Evolutionary conservation across 805 yeast species (phyloP), one percentile per base, ranked within the genome.

Genomic region (Phaffomyces opuntiae): DNA sequence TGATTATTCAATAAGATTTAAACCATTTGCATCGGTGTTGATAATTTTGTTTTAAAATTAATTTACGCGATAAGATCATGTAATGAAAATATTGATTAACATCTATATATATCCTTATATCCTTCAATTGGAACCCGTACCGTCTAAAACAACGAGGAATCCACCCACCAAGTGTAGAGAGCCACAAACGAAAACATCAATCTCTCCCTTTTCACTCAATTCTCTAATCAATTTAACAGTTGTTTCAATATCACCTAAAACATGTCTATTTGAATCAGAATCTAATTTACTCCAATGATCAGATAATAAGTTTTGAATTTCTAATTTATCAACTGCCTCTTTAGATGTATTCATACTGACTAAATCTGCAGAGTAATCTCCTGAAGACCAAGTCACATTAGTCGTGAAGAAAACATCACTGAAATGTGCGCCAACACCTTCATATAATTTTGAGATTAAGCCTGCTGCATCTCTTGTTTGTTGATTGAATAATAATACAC

Each of bases 111-210:
- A 21, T 21, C 24, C 4, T 5, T 27, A 27, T 27, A 29, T 13
- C 6, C 12, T 29, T 29, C 31, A 44, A 17, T 29, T 40, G 3
- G 47, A 25, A 25, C 45, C 45, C 36, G 48, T 46, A 5, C 54
- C 59, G 29, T 91, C 96, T 38, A 88, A 66, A 7, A 90, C 96
- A 3, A 88, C 89, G 35, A 93, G 66, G 47, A 93, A 76, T 0
- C 98, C 99, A 16, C 99, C 99, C 11, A 93, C 96, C 47, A 95
- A 69, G 62, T 91, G 96, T 52, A 93, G 70, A 6, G 97, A 89
- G 1, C 99, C 99, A 48, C 95, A 85, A 0, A 89, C 97, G 66
- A 89, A 84, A 2, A 88, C 95, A 51, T 88, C 89, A 21, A 79
- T 65, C 8, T 60, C 62, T 7, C 54, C 50, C 2, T 49, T 43